phyloP scores from a whole-genome alignment of 1,139 yeast species.

The Kazachstania sp. region DNA sequence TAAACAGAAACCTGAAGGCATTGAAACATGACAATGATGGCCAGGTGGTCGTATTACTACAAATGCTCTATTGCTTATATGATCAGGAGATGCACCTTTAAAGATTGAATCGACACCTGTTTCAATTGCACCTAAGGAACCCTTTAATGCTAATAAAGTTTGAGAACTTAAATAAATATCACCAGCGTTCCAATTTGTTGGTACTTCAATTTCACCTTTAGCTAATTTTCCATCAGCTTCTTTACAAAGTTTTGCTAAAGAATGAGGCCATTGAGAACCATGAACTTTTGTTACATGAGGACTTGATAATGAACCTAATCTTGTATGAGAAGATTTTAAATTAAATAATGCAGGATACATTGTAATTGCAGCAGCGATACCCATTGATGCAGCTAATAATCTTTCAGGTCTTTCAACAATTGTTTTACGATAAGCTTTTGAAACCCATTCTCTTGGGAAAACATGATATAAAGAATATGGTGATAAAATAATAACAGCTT shows the following conservation, averaged over 20 bases:
- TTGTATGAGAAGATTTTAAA: conserved; percentile 36
- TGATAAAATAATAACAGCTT: conserved; percentile 47
- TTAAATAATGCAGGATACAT: conserved; percentile 57
- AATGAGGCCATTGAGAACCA: conserved; percentile 64
- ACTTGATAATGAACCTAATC: conserved; percentile 21
- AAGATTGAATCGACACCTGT: conserved; percentile 57
- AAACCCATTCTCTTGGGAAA: conserved; percentile 69
- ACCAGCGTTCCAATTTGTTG: conserved; percentile 75
- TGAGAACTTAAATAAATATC: conserved; percentile 67
- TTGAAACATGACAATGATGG: conserved; percentile 79
- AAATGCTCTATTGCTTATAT: conserved; percentile 50
- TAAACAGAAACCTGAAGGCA: conserved; percentile 83
- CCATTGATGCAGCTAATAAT: conserved; percentile 64
- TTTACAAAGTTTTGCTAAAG: conserved; percentile 50
- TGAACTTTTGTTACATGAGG: conserved; percentile 68
- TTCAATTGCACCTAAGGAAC: conserved; percentile 73
- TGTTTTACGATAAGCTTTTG: conserved; percentile 56
- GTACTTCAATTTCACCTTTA: conserved; percentile 61
- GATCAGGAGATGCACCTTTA: conserved; percentile 25
- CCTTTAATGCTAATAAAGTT: conserved; percentile 67
- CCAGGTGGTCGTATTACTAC: conserved; percentile 79
- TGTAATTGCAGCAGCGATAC: conserved; percentile 68
- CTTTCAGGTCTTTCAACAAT: conserved; percentile 84
- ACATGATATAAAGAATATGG: conserved; percentile 60
- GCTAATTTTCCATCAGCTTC: conserved; percentile 50